Percentiles rank a stretch among this genome's conserved stretches.
Evolutionary conservation across 768 basidiomycete species (phyloP).

Genomic region (Xerocomellus chrysenteron): DNA sequence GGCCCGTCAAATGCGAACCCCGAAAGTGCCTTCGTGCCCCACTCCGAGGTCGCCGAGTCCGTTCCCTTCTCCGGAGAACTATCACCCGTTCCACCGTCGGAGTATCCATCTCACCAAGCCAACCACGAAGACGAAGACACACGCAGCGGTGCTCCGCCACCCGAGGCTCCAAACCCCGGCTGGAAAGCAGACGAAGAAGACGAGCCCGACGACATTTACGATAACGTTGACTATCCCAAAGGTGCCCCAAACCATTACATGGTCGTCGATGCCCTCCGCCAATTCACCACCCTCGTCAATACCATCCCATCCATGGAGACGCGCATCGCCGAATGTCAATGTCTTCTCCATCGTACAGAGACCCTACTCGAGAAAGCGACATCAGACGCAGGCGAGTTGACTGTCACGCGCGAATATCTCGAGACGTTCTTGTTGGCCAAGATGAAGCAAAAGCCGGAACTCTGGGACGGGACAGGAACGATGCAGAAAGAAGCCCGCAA

Average conservation of each 20-base stretch:
- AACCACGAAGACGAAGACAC: background rate
- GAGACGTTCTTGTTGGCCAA: constrained; percentile 25
- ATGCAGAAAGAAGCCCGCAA: constrained; percentile 26
- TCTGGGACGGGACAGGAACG: constrained; percentile 32
- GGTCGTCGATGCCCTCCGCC: constrained; percentile 30
- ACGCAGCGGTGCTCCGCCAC: background rate
- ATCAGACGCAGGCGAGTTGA: constrained; percentile 20
- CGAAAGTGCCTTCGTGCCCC: background rate
- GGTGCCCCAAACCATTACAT: constrained; percentile 23
- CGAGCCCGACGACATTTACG: background rate
- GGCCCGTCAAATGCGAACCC: background rate
- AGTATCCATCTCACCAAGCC: background rate
- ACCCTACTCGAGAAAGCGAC: constrained; percentile 12
- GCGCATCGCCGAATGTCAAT: constrained; percentile 19
- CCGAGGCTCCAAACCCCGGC: background rate
- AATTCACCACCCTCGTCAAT: constrained; percentile 25
- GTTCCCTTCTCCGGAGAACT: background rate
- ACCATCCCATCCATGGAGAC: constrained; percentile 17
- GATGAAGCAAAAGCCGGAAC: constrained; percentile 32
- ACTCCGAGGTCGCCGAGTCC: background rate
- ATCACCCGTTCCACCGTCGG: background rate
- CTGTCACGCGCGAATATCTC: constrained; percentile 25
- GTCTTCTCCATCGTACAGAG: constrained; percentile 19
- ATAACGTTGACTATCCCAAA: background rate
- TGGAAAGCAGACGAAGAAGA: constrained; percentile 5